Percentiles rank a stretch among this genome's conserved stretches.
These are phyloP conservation scores for Boletus vermiculosoides DNA, from an alignment of 768 basidiomycete genomes.

Conservation along the genomic window DNA sequence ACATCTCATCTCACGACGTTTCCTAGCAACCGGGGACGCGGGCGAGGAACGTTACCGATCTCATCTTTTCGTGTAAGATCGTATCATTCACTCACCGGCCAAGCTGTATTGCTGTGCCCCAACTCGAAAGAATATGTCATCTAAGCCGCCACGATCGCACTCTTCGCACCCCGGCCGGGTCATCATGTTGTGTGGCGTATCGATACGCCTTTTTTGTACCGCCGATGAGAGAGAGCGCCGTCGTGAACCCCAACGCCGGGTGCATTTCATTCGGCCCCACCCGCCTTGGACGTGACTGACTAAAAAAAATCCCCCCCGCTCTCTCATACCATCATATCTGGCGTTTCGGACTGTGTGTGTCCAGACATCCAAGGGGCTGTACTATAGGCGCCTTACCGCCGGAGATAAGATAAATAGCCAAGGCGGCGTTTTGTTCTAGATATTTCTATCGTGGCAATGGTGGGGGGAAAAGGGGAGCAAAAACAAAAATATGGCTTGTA, in stretches of 20 bases:
- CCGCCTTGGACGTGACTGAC: neutral
- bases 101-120: conserved; percentile 15
- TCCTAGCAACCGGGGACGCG: conserved; percentile 5
- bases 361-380: neutral
- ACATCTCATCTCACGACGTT: neutral
- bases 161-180: conserved; percentile 8
- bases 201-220: conserved; percentile 2
- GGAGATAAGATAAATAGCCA: neutral
- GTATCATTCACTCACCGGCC: neutral
- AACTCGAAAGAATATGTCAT: neutral
- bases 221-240: neutral
- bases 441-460: neutral
- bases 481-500: neutral
- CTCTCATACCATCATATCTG: neutral
- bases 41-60: conserved; percentile 3
- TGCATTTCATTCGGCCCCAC: neutral
- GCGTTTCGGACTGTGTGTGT: neutral
- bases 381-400: neutral
- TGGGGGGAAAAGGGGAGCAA: neutral
- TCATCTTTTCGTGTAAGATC: neutral
- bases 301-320: neutral
- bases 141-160: neutral
- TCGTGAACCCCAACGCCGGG: neutral
- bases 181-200: conserved; percentile 8
- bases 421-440: neutral